Evolutionary conservation across 257 asterid species (phyloP).

Genomic region (Nicotiana sylvestris): DNA sequence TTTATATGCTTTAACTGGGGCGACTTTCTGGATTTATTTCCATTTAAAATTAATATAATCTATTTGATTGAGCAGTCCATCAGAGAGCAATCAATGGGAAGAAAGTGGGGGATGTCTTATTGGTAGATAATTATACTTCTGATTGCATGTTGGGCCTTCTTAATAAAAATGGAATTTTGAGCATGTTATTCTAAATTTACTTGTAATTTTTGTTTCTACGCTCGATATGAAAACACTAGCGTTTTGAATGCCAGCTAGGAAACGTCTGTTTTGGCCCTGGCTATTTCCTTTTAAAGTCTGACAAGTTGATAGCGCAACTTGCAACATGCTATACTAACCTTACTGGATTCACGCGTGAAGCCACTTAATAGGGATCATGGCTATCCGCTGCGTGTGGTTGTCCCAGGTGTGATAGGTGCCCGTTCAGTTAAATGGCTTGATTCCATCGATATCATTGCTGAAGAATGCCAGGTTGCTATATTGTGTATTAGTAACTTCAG

Average conservation of each 20-base stretch:
- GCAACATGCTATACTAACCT: not conserved
- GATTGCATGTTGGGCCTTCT: not conserved
- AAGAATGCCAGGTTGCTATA: constrained; percentile 76
- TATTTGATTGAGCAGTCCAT: not conserved
- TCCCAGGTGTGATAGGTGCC: constrained; percentile 99
- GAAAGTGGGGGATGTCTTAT: not conserved
- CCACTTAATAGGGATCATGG: constrained; percentile 96
- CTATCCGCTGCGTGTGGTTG: constrained; percentile 91
- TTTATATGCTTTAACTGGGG: not conserved
- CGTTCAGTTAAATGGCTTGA: constrained; percentile 99
- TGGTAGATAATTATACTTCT: not conserved
- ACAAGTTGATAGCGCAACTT: not conserved
- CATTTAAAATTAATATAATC: not conserved
- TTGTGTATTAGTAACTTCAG: constrained; percentile 7
- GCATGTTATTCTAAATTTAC: not conserved
- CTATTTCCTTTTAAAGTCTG: not conserved
- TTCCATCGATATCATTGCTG: constrained; percentile 66
- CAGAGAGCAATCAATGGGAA: not conserved
- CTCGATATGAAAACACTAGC: not conserved
- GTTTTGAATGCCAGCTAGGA: not conserved
- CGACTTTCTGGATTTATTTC: not conserved
- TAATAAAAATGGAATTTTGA: not conserved
- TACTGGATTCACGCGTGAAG: constrained; percentile 28
- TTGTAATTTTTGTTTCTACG: not conserved
- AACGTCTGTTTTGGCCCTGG: not conserved